Percentiles rank a stretch among this genome's conserved stretches.
Conservation (phyloP, 495 filamentous ascomycete genomes). For the Neurospora sp. region DNA sequence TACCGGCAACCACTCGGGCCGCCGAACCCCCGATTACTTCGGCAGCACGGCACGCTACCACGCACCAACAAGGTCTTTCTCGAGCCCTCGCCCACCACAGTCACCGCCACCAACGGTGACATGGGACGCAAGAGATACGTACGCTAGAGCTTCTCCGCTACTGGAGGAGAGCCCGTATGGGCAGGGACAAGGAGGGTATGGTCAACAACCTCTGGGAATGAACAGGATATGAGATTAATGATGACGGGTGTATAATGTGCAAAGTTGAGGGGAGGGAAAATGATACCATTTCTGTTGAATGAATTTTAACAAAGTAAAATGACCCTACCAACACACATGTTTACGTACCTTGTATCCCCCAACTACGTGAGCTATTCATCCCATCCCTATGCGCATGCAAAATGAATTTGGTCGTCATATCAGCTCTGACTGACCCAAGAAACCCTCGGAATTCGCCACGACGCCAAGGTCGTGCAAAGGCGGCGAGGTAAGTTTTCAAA, state of each 20-base stretch:
- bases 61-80: constrained; percentile 35
- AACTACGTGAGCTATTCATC: not conserved
- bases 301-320: not conserved
- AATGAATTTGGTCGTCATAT: not conserved
- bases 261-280: not conserved
- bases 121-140: constrained; percentile 30
- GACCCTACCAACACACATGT: not conserved
- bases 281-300: not conserved
- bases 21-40: constrained; percentile 39
- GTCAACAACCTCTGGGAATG: constrained; percentile 37
- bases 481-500: not conserved
- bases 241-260: not conserved
- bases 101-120: constrained; percentile 20
- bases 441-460: not conserved
- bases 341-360: not conserved
- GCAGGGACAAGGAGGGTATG: not conserved
- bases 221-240: constrained; percentile 29
- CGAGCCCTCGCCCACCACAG: constrained; percentile 33
- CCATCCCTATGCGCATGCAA: not conserved
- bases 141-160: constrained; percentile 16
- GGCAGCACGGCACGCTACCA: constrained; percentile 36
- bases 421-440: not conserved
- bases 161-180: constrained; percentile 16
- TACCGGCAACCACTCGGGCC: constrained; percentile 19
- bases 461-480: not conserved